A percentile compares a stretch with the other conserved stretches of the same genome.
Evolutionary conservation across 306 rosid genomes (phyloP).

Genomic region (Pachyrhizus erosus): DNA sequence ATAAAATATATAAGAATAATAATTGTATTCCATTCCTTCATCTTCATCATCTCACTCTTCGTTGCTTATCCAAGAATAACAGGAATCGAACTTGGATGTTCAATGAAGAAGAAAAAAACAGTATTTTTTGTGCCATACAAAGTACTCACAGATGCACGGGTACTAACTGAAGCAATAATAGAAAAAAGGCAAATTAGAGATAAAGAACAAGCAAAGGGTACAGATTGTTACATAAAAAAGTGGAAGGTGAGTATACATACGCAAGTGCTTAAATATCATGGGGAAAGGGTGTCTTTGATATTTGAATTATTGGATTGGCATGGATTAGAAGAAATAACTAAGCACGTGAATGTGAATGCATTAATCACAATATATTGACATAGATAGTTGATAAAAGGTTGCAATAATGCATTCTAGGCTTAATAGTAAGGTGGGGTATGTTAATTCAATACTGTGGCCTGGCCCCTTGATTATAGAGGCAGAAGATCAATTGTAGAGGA

Average conservation of each 20-base stretch:
- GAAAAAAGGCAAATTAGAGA: not conserved
- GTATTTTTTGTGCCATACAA: not conserved
- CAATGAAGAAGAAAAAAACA: not conserved
- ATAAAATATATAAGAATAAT: too few relatives aligned
- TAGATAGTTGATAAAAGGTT: not conserved
- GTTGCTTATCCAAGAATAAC: not conserved
- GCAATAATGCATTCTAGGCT: constrained; percentile 28
- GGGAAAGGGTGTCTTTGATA: not conserved
- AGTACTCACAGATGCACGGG: not conserved
- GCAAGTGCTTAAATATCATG: not conserved
- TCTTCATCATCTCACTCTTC: not conserved
- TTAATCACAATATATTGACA: constrained; percentile 5
- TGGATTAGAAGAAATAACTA: constrained; percentile 1
- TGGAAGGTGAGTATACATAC: not conserved
- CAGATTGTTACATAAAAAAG: not conserved
- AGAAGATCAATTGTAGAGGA: not conserved
- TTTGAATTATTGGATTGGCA: constrained; percentile 37
- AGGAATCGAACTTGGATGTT: too few relatives aligned
- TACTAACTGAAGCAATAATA: not conserved
- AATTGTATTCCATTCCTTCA: not conserved
- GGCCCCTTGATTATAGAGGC: not conserved
- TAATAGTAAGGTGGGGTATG: constrained; percentile 16
- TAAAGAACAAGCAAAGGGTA: not conserved
- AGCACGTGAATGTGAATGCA: not conserved
- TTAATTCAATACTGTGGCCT: not conserved